Base-by-base conservation (phyloP, 163 green algal species). In the Scenedesmus sp. region DNA sequence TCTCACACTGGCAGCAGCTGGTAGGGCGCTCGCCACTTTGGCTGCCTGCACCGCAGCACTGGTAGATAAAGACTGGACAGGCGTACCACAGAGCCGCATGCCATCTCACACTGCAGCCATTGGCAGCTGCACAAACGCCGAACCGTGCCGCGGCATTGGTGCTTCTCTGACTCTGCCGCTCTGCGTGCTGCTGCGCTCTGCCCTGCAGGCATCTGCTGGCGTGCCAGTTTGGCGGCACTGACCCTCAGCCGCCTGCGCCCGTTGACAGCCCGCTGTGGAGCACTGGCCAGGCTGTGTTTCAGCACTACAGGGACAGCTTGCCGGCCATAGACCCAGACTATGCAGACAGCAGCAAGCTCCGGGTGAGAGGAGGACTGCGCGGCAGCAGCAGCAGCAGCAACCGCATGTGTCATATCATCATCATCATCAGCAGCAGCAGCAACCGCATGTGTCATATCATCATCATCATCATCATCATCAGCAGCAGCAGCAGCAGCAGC, bases 321-420 rank as follows among this genome's bases (percentile, higher is more conserved):
- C 87, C 87, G 16, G 18, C 87, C 4, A 86, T 91, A 43, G 79
- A 91, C 42, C 87, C 87, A 24, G 78, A 87, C 3, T 91, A 84
- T 91, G 87, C 78, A 68, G 87, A 91, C 16, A 46, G 6, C n/a
- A 83, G 56, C 42, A 91, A 91, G 78, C 53, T 91, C 22, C 72
- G 78, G 87, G 87, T 90, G 78, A 37, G 84, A 5, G 16, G 70
- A 18, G 35, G 18, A 15, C 43, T 42, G 49, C 12, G 12, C 15
- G n/a, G 49, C 49, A 22, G 72, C 30, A 80, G 68, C 72, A 43
- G 20, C 33, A 42, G n/a, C 72, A n/a, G n/a, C n/a, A n/a, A n/a
- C n/a, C n/a, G n/a, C n/a, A n/a, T n/a, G n/a, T n/a, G n/a, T n/a
- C n/a, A n/a, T n/a, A n/a, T n/a, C n/a, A n/a, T n/a, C n/a, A n/a